A percentile compares a stretch with the other conserved stretches of the same genome.
Evolutionary conservation across 2,329 filamentous ascomycete genomes (phyloP).

Genomic region (Ascocoryne sarcoides): DNA sequence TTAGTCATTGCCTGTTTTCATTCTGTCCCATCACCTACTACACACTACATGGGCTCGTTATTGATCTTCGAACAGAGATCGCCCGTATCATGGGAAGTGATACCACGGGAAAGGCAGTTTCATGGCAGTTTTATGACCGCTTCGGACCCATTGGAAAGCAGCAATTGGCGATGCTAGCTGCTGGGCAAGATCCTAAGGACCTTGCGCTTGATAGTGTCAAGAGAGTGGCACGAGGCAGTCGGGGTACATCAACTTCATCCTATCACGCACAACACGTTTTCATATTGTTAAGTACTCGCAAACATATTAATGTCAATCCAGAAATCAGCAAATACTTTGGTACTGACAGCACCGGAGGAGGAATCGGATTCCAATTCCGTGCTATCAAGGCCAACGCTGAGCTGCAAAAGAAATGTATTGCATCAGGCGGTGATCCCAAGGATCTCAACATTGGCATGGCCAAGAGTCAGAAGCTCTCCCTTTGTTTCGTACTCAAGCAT

Average conservation of each 20-base stretch:
- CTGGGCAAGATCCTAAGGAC: slow-evolving; percentile 35
- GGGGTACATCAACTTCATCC: no score
- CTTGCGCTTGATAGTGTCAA: slow-evolving; percentile 15
- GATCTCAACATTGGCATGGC: slow-evolving; percentile 13
- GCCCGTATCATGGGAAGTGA: slow-evolving; percentile 20
- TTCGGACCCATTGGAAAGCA: slow-evolving; percentile 43
- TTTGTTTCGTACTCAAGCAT: no score
- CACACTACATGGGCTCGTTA: no score
- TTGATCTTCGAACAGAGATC: slow-evolving; percentile 12
- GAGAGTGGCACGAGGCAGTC: neutral
- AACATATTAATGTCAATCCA: slow-evolving; percentile 25
- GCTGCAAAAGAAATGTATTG: slow-evolving; percentile 36
- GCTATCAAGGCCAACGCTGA: slow-evolving; percentile 45
- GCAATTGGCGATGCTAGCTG: slow-evolving; percentile 37
- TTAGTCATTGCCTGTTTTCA: neutral
- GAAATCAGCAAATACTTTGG: slow-evolving; percentile 53
- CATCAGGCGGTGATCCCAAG: slow-evolving; percentile 37
- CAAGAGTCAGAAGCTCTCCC: slow-evolving; percentile 3
- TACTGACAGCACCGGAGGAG: slow-evolving; percentile 44
- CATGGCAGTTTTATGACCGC: slow-evolving; percentile 16
- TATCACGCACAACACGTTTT: no score
- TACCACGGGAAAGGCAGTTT: slow-evolving; percentile 13
- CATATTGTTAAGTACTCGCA: slow-evolving; percentile 1
- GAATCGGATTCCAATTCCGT: slow-evolving; percentile 54
- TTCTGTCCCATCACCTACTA: neutral